Percentiles rank a stretch among this genome's conserved stretches.
Conservation (phyloP, 257 asterid genomes). For the Scutellaria barbata region DNA sequence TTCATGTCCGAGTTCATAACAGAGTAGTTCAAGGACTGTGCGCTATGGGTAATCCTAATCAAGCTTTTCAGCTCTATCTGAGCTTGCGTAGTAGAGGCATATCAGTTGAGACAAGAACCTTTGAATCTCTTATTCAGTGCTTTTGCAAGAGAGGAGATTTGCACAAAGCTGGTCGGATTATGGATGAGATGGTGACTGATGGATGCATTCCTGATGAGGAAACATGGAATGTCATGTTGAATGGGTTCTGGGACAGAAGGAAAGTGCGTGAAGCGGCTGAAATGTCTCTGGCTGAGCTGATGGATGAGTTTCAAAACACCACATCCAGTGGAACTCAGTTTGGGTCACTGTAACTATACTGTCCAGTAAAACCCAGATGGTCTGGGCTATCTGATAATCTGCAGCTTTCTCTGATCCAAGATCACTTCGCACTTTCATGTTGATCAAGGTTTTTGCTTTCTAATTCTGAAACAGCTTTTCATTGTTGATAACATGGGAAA, state of each 20-base stretch:
- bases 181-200: constrained; percentile 80
- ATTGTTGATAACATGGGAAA: not conserved
- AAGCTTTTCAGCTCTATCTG: constrained; percentile 69
- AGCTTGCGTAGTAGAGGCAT: constrained; percentile 77
- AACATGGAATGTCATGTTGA: constrained; percentile 63
- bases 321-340: constrained; percentile 34
- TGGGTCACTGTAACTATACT: constrained; percentile 9
- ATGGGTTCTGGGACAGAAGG: constrained; percentile 68
- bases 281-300: constrained; percentile 48
- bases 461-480: constrained; percentile 20
- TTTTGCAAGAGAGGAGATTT: constrained; percentile 65
- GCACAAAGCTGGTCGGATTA: constrained; percentile 66
- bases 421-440: not conserved
- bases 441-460: constrained; percentile 12
- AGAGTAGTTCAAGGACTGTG: constrained; percentile 71
- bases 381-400: constrained; percentile 21
- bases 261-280: constrained; percentile 72
- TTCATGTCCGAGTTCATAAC: constrained; percentile 80
- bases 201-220: constrained; percentile 73
- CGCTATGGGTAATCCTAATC: constrained; percentile 47
- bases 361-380: not conserved
- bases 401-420: constrained; percentile 10
- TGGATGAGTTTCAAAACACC: constrained; percentile 39
- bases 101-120: constrained; percentile 69
- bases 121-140: constrained; percentile 55